phyloP scores from a whole-genome alignment of 768 basidiomycete species.

The Trametes meyenii region DNA sequence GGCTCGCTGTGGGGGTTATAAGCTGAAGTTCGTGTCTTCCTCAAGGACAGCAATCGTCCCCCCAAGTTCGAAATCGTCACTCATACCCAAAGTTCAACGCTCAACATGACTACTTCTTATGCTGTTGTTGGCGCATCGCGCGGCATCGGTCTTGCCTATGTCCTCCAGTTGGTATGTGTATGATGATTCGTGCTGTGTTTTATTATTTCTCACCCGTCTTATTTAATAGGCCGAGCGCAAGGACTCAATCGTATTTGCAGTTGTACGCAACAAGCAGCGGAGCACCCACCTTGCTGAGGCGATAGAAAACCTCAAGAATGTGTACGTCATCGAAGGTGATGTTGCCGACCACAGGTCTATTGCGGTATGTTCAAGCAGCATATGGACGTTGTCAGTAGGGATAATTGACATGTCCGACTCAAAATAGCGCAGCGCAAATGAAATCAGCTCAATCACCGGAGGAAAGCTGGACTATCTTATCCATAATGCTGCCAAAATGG shows the following conservation, averaged over 20 bases:
- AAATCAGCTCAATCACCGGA: conserved; percentile 30
- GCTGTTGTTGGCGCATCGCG: neutral
- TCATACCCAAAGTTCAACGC: neutral
- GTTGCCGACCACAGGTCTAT: conserved; percentile 36
- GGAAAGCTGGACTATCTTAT: conserved; percentile 39
- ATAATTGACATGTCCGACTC: neutral
- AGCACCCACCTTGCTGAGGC: neutral
- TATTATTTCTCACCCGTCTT: neutral
- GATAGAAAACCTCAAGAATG: conserved; percentile 22
- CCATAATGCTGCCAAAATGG: conserved; percentile 38
- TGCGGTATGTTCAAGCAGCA: conserved; percentile 28
- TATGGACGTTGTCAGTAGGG: neutral
- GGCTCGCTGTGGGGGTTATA: too few species aligned
- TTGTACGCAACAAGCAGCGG: neutral
- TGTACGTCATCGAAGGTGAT: conserved; percentile 42
- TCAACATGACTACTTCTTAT: neutral
- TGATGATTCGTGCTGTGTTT: too few species aligned
- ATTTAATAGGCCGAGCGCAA: neutral
- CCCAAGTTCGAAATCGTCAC: neutral
- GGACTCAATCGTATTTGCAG: neutral
- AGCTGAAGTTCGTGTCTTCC: neutral
- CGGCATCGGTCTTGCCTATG: neutral
- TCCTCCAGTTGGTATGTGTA: neutral
- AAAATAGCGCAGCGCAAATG: conserved; percentile 24
- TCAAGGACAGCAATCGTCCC: neutral